Base-by-base conservation (phyloP, 495 filamentous ascomycete genomes). In the Hyaloscypha hepaticicola region DNA sequence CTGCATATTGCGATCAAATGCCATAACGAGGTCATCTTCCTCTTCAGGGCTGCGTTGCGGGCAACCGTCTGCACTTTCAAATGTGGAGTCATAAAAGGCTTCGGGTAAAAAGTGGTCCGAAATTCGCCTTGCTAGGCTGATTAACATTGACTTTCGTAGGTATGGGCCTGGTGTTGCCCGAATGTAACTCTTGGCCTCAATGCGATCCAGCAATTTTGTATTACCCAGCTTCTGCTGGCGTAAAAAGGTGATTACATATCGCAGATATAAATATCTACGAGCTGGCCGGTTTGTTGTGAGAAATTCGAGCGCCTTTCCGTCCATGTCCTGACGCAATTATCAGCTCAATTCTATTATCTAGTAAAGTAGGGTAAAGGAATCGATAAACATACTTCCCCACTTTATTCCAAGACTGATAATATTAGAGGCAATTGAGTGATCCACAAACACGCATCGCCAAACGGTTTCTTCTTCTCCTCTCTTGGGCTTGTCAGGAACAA, bases 21-120 rank as follows among this genome's bases (percentile, higher is more conserved):
- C 61, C 61, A 64, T 64, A 58, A 34, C 61, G 22, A 64, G 61
- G n/a, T 64, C 61, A 16, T 64, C 53, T 31, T 64, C 61, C 6
- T 64, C 61, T 64, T 64, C 61, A 57, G 61, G 29, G 61, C 53
- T 64, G 61, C 61, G 61, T 24, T 64, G 61, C 34, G 61, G 61
- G 53, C 61, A 57, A 29, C 34, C 52, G 25, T 64, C 61, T 27
- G 51, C 34, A 57, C 25, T 57, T 14, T 26, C 48, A 57, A 64
- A 64, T 56, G 61, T 64, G 29, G 61, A 64, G 51, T 66, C 57
- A 28, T 66, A 60, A 28, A 66, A 66, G n/a, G 28, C 41, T n/a
- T 66, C 56, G 24, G 63, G 63, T 53, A 55, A 41, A 60, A 33
- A 59, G 5, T 38, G 34, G 26, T 60, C 63, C 19, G 63, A 66